Evolutionary conservation across 371 early-diverging fungal genomes (phyloP).

Genomic region (Zychaea mexicana): DNA sequence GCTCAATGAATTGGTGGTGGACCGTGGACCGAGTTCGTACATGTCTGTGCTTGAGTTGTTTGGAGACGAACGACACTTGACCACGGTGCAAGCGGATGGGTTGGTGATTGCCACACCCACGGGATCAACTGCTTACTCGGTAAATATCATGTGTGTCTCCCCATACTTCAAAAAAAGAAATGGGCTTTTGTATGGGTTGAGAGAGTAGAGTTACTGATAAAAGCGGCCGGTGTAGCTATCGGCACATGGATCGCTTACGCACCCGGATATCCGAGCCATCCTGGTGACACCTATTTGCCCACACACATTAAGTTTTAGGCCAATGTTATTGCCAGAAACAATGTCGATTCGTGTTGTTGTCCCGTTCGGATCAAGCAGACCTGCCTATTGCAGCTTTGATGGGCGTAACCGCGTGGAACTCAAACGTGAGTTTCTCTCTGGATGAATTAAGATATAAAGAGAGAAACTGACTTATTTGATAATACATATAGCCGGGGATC

Average conservation of each 20-base stretch:
- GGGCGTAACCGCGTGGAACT: conserved; percentile 87
- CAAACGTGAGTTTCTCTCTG: conserved; percentile 45
- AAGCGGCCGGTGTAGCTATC: too few relatives aligned
- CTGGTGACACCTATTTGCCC: conserved; percentile 95
- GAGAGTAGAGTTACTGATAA: not conserved
- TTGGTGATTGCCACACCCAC: conserved; percentile 92
- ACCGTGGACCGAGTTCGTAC: conserved; percentile 88
- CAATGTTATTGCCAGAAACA: conserved; percentile 90
- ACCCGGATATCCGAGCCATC: conserved; percentile 90
- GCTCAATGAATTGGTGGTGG: conserved; percentile 81
- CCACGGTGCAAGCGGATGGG: conserved; percentile 90
- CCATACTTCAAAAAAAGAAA: too few relatives aligned
- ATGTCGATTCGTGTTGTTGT: conserved; percentile 78
- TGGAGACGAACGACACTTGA: conserved; percentile 83
- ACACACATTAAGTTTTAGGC: conserved; percentile 91
- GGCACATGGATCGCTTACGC: conserved; percentile 93
- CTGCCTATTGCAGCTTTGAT: conserved; percentile 88
- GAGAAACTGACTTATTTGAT: too few relatives aligned
- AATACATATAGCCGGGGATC: conserved; percentile 74
- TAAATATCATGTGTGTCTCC: too few relatives aligned
- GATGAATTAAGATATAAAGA: not conserved
- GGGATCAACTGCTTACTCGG: conserved; percentile 93
- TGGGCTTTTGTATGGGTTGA: too few relatives aligned
- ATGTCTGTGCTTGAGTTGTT: conserved; percentile 89
- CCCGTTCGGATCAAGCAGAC: conserved; percentile 68